A percentile compares a stretch with the other conserved stretches of the same genome.
Conservation (phyloP, 2,329 filamentous ascomycete genomes). For the Elsinoe batatas region DNA sequence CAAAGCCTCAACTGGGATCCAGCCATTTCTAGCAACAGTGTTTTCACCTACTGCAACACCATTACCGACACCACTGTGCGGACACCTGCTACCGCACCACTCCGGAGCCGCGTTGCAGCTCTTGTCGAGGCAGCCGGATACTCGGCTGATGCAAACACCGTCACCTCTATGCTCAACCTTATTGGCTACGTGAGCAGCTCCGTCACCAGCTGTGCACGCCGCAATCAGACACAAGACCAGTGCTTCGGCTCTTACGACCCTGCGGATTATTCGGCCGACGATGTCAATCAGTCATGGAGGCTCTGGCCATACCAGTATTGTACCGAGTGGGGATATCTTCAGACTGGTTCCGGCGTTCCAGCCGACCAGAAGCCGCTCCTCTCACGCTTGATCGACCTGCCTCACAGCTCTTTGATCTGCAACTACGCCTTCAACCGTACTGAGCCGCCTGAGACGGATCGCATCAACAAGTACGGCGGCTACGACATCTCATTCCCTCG, state of each 20-base stretch:
- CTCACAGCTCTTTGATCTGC: conserved; percentile 55
- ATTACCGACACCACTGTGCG: conserved; percentile 39
- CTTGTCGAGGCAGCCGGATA: conserved; percentile 43
- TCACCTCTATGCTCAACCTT: conserved; percentile 47
- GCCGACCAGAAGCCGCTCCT: conserved; percentile 55
- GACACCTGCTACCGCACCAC: conserved; percentile 32
- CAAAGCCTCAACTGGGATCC: conserved; percentile 54
- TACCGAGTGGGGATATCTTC: conserved; percentile 66
- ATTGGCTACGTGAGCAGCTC: conserved; percentile 46
- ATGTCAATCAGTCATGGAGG: conserved; percentile 36
- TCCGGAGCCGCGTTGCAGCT: conserved; percentile 32
- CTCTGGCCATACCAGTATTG: conserved; percentile 51
- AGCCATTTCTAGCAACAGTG: conserved; percentile 37
- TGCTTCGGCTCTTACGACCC: conserved; percentile 44
- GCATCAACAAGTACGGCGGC: conserved; percentile 68
- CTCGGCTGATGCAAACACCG: conserved; percentile 31
- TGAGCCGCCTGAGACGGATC: conserved; percentile 49
- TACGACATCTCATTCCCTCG: conserved; percentile 63
- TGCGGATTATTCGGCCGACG: conserved; percentile 37
- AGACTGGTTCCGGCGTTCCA: conserved; percentile 62
- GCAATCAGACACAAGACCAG: conserved; percentile 35
- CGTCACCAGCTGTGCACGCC: conserved; percentile 30
- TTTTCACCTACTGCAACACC: conserved; percentile 47
- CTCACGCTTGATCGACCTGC: conserved; percentile 58
- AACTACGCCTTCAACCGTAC: conserved; percentile 58